Base-by-base conservation (phyloP, 495 filamentous ascomycete species). In the Hyaloscypha variabilis region DNA sequence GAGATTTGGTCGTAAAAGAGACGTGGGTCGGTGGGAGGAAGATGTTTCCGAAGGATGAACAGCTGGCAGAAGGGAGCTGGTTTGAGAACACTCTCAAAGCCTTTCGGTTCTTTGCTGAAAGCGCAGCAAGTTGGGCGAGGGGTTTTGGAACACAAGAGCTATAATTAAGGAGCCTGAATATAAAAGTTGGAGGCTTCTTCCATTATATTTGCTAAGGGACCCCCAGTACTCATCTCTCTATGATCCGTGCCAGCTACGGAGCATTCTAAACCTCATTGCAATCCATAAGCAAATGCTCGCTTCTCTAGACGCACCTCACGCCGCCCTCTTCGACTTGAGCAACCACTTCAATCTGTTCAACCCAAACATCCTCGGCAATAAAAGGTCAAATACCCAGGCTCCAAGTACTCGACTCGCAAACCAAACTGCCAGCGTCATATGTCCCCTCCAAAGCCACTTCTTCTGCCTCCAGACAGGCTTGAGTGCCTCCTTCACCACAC, bases 11-110 rank as follows among this genome's bases (percentile, higher is more conserved):
- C 53, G 86, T 89, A 0, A 75, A 71, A 64, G 87, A 89, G 77
- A 89, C 87, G 4, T 90, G 87, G 87, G 83, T 89, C 58, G 85
- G 70, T 1, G 87, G 87, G 1, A 73, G 65, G 60, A 77, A 66
- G 64, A 79, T 81, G 5, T 81, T 69, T 64, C 51, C 58, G 17
- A 17, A 0, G 39, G 19, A 46, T 46, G 13, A 46, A 1, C 14
- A 19, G 13, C 3, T 19, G 14, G 39, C 4, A 10, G 11, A 46
- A 46, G 39, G 4, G 11, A 46, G 39, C 3, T 46, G 39, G 39
- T 17, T 46, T 17, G 39, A 46, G 4, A 46, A 17, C 4, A 17
- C 17, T 46, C 19, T 4, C 19, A 17, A 3, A 8, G 17, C 6
- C 11, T 4, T 8, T 17, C 19, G 11, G 39, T 4, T 17, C 3